phyloP scores from a whole-genome alignment of 31 red algal genomes.

The Odonthalia washingtoniensis region DNA sequence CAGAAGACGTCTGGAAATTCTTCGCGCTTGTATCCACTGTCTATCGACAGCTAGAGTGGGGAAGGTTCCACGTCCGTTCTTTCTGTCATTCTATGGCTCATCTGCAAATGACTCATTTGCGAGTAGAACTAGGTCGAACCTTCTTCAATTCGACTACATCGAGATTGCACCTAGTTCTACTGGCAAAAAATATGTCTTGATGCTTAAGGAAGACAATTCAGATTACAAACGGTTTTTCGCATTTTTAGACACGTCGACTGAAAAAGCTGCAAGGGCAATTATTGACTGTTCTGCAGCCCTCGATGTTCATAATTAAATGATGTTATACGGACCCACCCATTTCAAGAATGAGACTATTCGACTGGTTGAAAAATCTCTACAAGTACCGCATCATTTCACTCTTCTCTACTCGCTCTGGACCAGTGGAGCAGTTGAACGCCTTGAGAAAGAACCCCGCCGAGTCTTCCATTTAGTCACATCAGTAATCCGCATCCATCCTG shows the following conservation, averaged over 20 bases:
- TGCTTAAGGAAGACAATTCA: constrained; percentile 20
- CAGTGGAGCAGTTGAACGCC: constrained; percentile 12
- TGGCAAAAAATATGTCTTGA: constrained; percentile 11
- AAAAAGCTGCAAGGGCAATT: neutral
- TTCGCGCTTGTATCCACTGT: constrained; percentile 38
- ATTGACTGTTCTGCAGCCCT: constrained; percentile 12
- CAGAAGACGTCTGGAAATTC: neutral
- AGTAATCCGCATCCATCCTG: neutral
- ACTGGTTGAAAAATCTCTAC: neutral
- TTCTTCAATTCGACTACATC: constrained; percentile 48
- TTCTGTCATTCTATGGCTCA: neutral
- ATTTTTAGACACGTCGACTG: neutral
- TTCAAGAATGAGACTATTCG: too few species aligned
- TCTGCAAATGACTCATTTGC: constrained; percentile 15
- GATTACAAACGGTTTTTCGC: constrained; percentile 28
- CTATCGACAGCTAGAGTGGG: constrained; percentile 11
- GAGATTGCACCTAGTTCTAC: neutral
- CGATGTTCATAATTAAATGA: neutral
- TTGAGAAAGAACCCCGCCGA: constrained; percentile 1
- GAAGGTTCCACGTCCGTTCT: constrained; percentile 1
- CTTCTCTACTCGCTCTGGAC: neutral
- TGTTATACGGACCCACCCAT: neutral
- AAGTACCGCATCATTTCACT: constrained; percentile 16
- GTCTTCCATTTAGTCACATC: neutral
- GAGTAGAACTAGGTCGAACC: too few species aligned